Evolutionary conservation across 805 yeast species (phyloP), one percentile per base, ranked within the genome.

Genomic region (Saturnispora hagleri): DNA sequence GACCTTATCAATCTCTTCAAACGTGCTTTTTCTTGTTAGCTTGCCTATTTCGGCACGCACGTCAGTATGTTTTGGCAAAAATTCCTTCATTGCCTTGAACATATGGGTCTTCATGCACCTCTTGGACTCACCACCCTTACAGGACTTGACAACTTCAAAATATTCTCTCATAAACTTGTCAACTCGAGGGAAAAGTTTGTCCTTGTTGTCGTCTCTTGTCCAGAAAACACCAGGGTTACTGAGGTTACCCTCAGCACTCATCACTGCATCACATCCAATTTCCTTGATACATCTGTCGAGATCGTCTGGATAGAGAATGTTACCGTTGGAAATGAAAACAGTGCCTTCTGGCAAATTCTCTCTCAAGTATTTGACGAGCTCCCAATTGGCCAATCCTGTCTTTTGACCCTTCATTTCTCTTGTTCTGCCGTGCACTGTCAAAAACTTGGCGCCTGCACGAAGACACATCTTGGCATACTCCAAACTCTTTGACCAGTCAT

Each of bases 371-470:
- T 74, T 78, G 53, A 93, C 76, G 27, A 83, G 74, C 31, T 80
- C 75, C 98, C 99, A 91, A 69, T 93, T 90, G 1, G 99, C 98
- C 47, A 93, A 70, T 0, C 99, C 99, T 0, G 99, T 91, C 53
- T 80, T 78, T 66, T 91, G 98, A 6, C 99, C 99, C 68, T 93
- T 93, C 95, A 89, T 91, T 53, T 91, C 99, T 57, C 99, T 76
- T 1, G 97, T 84, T 60, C 99, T 78, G 2, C 98, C 98, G 67
- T 93, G 99, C 8, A 93, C 86, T 1, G 97, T 89, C 38, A 93
- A 71, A 66, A 91, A 87, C 69, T 90, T 97, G 0, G 99, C 99
- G 10, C 99, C 99, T 0, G 98, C 96, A 54, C 75, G 75, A 20
- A 93, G 72, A 27, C 93, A 89, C 88, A 86, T 82, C 65, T 79